These are phyloP conservation scores for Lactarius sanguifluus DNA, from an alignment of 768 basidiomycete genomes.

Conservation along the genomic window DNA sequence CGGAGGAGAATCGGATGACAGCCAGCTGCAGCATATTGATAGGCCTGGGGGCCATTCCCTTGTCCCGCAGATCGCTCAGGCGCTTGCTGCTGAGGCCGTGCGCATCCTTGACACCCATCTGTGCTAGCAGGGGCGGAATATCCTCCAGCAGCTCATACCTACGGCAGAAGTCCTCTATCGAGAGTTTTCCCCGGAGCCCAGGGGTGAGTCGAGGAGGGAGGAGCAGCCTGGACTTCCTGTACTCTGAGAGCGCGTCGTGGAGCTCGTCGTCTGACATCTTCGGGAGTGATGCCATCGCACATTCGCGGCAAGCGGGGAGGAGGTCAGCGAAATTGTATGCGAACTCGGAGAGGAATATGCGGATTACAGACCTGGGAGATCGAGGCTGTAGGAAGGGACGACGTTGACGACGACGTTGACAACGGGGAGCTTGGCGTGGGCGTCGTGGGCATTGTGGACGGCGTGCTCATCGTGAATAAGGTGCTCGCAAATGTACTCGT, in stretches of 20 bases:
- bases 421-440: background rate
- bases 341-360: background rate
- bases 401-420: too few species aligned
- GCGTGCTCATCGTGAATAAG: background rate
- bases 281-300: background rate
- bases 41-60: conserved; percentile 1
- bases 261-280: conserved; percentile 24
- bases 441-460: background rate
- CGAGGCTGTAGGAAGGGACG: background rate
- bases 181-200: conserved; percentile 6
- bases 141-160: conserved; percentile 15
- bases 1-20: conserved; percentile 11
- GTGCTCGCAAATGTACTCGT: background rate
- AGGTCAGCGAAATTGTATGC: background rate
- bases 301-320: background rate
- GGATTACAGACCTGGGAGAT: conserved; percentile 23
- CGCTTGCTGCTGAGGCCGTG: conserved; percentile 18
- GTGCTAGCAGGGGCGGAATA: background rate
- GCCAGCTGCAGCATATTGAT: conserved; percentile 20
- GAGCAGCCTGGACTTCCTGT: conserved; percentile 12
- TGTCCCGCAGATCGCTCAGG: conserved; percentile 10
- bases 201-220: conserved; percentile 15
- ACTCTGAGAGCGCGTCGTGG: conserved; percentile 10
- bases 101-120: conserved; percentile 17
- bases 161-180: conserved; percentile 17